These are phyloP conservation scores for Colletotrichum scovillei DNA, from an alignment of 2,329 filamentous ascomycete species.

Conservation along the genomic window DNA sequence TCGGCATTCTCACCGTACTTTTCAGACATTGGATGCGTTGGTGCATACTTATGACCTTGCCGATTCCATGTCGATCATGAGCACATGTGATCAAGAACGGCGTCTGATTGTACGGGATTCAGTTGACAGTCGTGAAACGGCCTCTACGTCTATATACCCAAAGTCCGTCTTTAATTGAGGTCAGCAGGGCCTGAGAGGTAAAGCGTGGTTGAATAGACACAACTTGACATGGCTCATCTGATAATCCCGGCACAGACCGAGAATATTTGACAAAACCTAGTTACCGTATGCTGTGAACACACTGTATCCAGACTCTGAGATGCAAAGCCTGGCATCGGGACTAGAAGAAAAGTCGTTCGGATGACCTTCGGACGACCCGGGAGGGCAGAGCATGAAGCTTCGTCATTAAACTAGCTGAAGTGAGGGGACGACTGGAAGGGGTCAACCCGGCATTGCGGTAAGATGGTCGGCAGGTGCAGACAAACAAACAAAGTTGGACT, in stretches of 20 bases:
- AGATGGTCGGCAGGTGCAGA: not conserved
- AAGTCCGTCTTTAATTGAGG: too few relatives aligned
- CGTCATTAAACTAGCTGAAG: conserved; percentile 11
- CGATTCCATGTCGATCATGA: not conserved
- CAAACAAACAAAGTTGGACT: not conserved
- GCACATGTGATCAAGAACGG: not conserved
- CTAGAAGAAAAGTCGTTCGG: conserved; percentile 13
- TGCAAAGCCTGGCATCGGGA: not conserved
- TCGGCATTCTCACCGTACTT: not conserved
- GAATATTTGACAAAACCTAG: not conserved
- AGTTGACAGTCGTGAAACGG: too few relatives aligned
- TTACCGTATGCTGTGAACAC: not conserved
- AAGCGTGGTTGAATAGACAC: not conserved
- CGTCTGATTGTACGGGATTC: not conserved
- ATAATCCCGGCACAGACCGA: not conserved
- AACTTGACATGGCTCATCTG: not conserved
- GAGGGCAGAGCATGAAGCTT: conserved; percentile 21
- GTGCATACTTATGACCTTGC: not conserved
- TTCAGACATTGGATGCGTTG: not conserved
- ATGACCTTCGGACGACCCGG: conserved; percentile 29
- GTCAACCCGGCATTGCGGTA: conserved; percentile 16
- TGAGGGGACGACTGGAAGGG: not conserved
- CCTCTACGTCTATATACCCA: not conserved
- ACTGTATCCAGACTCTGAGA: not conserved
- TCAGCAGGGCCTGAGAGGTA: not conserved